Percentiles rank a stretch among this genome's conserved stretches.
These are phyloP conservation scores for Poterioochromonas sp. DNA, from an alignment of 352 stramenopile genomes.

Conservation along the genomic window DNA sequence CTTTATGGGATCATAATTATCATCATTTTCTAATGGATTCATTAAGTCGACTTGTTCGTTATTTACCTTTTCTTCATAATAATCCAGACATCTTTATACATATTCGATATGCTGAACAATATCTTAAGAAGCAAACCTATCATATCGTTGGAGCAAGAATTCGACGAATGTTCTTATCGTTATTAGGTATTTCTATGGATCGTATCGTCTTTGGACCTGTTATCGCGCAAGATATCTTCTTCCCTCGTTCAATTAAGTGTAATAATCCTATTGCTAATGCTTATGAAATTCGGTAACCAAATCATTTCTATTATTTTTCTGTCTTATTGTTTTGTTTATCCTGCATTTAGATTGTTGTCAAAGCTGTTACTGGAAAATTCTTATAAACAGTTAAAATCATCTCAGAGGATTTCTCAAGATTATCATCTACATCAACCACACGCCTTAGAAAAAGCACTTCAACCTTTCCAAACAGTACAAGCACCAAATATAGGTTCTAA, in stretches of 20 bases:
- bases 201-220: not conserved
- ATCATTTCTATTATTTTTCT: too few relatives aligned
- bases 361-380: not conserved
- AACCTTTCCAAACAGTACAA: not conserved
- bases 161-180: not conserved
- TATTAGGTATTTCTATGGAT: not conserved
- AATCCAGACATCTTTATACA: slow-evolving; percentile 16
- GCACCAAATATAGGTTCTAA: not conserved
- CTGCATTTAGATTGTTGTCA: not conserved
- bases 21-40: slow-evolving; percentile 28
- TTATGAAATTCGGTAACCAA: not conserved
- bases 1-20: slow-evolving; percentile 29
- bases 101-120: not conserved
- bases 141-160: not conserved
- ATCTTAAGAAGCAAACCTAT: not conserved
- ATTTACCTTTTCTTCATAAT: not conserved
- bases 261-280: not conserved
- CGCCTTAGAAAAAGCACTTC: not conserved
- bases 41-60: not conserved
- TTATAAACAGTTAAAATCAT: not conserved
- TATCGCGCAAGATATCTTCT: not conserved
- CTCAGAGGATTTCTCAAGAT: not conserved
- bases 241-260: not conserved
- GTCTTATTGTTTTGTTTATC: not conserved
- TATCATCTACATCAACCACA: not conserved